Base-by-base conservation (phyloP, 2,329 filamentous ascomycete species). In the Chaetomium globosum region DNA sequence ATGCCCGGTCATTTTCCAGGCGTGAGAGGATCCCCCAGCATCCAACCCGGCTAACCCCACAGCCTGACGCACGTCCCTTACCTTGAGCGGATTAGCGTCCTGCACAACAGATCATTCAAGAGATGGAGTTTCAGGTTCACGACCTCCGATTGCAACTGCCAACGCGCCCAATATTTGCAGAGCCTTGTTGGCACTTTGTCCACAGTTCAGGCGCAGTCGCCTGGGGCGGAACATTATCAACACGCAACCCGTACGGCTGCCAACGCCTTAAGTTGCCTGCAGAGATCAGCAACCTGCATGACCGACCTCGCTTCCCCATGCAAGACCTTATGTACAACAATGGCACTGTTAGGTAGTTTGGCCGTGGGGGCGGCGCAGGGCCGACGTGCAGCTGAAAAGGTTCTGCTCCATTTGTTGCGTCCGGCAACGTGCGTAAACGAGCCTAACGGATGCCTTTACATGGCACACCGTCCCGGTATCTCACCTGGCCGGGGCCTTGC, bases 41-140 rank as follows among this genome's bases (percentile, higher is more conserved):
- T 53, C 61, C 63, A 65, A 59, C 59, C 58, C 59, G 46, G 52
- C 4, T 8, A 36, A 36, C 30, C 28, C 52, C 52, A 55, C 48
- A 43, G 57, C 48, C 30, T 21, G 31, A 19, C 26, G 39, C 51
- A 61, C 23, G n/a, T 48, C 55, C 39, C 28, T 36, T 58, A n/a
- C 58, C 52, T 13, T 39, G n/a, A 43, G 7, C 28, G 46, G 26
- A 21, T 21, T 61, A 62, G 58, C 63, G 63, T 31, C 2, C 53
- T 48, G 52, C 54, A 54, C 21, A 52, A 46, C 59, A 51, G 51
- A 48, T 52, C 57, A 56, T 30, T 61, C 49, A 60, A 31, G 30
- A 31, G 36, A 48, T 55, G 31, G 31, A 48, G 26, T 60, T 56
- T 61, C 58, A 55, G 57, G 62, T 53, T 58, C 56, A 21, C 43